These are phyloP conservation scores for Verticillium longisporum DNA, from an alignment of 2,329 filamentous ascomycete species.

Conservation along the genomic window DNA sequence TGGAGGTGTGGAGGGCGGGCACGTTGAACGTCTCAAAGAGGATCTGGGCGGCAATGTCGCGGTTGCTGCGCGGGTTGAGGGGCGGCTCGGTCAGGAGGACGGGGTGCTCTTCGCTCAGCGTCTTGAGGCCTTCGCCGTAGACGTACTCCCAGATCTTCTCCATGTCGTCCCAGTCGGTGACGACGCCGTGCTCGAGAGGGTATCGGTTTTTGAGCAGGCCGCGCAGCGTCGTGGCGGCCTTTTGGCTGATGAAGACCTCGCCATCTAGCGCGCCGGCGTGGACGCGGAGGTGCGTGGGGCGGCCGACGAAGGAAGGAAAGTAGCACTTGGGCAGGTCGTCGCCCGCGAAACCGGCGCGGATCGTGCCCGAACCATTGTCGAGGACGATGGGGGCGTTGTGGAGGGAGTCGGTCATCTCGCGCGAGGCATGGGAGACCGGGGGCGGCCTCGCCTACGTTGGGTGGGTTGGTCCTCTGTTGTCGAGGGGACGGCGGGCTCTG, in stretches of 20 bases:
- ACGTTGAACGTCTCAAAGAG: constrained; percentile 99
- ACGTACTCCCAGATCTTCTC: constrained; percentile 99
- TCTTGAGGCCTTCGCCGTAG: constrained; percentile 92
- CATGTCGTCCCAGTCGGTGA: constrained; percentile 99
- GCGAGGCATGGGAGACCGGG: constrained; percentile 9
- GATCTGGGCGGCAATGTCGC: constrained; percentile 93
- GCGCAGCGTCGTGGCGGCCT: constrained; percentile 79
- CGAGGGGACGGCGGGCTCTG: neutral
- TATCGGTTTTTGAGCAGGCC: constrained; percentile 94
- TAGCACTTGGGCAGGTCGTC: constrained; percentile 94
- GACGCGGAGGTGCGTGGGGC: constrained; percentile 90
- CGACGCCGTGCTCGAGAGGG: constrained; percentile 93
- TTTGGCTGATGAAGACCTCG: constrained; percentile 92
- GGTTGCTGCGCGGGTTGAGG: constrained; percentile 89
- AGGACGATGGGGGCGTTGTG: constrained; percentile 98
- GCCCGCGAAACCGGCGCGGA: constrained; percentile 92
- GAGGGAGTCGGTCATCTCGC: constrained; percentile 53
- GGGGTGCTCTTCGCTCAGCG: constrained; percentile 96
- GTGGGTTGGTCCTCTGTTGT: neutral
- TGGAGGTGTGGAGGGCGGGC: constrained; percentile 90
- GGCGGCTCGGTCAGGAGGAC: constrained; percentile 94
- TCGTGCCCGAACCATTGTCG: constrained; percentile 97
- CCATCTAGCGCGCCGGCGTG: constrained; percentile 95
- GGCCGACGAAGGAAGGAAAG: constrained; percentile 94
- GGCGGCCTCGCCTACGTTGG: neutral